Conservation (phyloP, 2,329 filamentous ascomycete genomes). For the Amylocarpus encephaloides region DNA sequence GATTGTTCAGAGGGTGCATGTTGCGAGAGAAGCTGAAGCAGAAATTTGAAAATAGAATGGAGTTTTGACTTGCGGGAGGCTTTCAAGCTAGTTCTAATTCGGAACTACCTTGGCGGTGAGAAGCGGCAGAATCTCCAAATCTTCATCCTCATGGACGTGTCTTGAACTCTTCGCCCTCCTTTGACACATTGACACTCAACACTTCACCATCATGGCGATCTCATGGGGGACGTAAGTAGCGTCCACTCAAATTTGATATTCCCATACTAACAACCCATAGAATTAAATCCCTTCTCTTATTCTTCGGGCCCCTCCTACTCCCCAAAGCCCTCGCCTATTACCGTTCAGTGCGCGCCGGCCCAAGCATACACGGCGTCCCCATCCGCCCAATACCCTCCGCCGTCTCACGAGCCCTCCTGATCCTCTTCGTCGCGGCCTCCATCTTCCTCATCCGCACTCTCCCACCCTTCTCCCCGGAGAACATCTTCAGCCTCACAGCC, state of each 20-base stretch:
- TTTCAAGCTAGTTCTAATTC: not conserved
- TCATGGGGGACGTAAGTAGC: conserved; percentile 44
- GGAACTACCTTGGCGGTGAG: not conserved
- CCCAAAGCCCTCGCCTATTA: conserved; percentile 61
- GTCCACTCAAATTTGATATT: conserved; percentile 29
- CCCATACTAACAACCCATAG: conserved; percentile 27
- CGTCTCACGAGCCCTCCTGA: conserved; percentile 50
- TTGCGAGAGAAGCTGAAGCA: not conserved
- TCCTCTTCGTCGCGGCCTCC: conserved; percentile 48
- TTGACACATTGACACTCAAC: not conserved
- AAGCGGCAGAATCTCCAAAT: not conserved
- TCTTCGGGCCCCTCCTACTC: conserved; percentile 65
- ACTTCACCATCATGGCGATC: conserved; percentile 33
- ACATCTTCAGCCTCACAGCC: conserved; percentile 71
- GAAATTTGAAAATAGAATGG: conserved; percentile 1
- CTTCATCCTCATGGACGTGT: conserved; percentile 3
- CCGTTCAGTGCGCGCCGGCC: conserved; percentile 45
- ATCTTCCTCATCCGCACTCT: conserved; percentile 58
- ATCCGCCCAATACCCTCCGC: conserved; percentile 49
- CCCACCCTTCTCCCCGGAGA: conserved; percentile 64
- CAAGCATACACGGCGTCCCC: conserved; percentile 39
- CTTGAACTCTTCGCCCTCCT: not conserved
- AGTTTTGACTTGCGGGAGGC: not conserved
- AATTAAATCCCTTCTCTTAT: conserved; percentile 40
- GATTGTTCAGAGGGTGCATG: not conserved